These are phyloP conservation scores for Talaromyces wortmannii DNA, from an alignment of 495 filamentous ascomycete genomes.

Conservation along the genomic window DNA sequence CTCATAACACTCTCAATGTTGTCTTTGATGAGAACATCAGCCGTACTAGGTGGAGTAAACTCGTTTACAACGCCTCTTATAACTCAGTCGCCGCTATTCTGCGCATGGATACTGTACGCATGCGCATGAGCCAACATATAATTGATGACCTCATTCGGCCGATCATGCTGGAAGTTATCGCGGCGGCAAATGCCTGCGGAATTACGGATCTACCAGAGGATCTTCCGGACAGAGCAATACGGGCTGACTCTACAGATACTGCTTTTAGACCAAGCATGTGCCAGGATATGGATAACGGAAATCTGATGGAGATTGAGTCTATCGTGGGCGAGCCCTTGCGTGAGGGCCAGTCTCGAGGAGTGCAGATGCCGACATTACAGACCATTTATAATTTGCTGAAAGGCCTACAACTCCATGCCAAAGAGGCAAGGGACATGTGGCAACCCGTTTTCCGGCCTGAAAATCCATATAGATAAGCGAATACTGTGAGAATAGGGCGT, in stretches of 20 bases:
- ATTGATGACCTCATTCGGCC: constrained; percentile 32
- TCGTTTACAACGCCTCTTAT: constrained; percentile 41
- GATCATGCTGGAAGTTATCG: constrained; percentile 33
- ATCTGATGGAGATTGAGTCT: not conserved
- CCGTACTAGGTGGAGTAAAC: constrained; percentile 40
- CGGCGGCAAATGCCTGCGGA: constrained; percentile 11
- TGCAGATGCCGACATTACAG: not conserved
- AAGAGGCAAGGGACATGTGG: not conserved
- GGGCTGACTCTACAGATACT: not conserved
- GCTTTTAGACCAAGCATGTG: not conserved
- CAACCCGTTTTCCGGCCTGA: too few species aligned
- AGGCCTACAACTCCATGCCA: not conserved
- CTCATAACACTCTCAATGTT: constrained; percentile 4
- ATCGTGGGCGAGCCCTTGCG: not conserved
- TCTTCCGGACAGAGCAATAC: not conserved
- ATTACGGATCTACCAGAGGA: not conserved
- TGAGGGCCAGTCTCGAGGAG: not conserved
- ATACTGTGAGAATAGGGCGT: too few species aligned
- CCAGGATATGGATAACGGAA: not conserved
- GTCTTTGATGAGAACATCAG: constrained; percentile 24
- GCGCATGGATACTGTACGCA: constrained; percentile 35
- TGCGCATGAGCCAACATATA: constrained; percentile 29
- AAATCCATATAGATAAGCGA: too few species aligned
- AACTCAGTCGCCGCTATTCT: constrained; percentile 41
- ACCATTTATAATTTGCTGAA: not conserved